Evolutionary conservation across 352 stramenopile genomes (phyloP), one percentile per base, ranked within the genome.

Genomic region (Discostella stelligera): DNA sequence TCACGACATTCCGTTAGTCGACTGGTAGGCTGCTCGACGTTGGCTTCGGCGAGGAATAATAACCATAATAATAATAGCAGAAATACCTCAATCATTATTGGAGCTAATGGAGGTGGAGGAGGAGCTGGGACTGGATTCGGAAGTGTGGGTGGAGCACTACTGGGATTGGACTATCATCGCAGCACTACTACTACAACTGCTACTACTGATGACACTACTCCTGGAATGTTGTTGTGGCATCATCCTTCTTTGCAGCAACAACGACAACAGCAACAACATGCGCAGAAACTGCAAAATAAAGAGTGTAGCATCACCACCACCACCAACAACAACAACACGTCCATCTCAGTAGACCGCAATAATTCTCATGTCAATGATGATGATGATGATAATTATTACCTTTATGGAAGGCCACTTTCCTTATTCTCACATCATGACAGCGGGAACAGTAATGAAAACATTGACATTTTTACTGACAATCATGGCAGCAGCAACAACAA

Each of bases 1-100:
- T 83, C 77, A 21, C 62, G 86, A 10, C 86, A 92, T 65, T 73
- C 83, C n/a, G 84, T 83, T 10, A 85, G 67, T 10, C 69, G 86
- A 20, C 49, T 90, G 14, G 41, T 89, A 11, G 77, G 85, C 32
- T 46, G 37, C 37, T 44, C 7, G 37, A 44, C 37, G 27, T 32
- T 32, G 27, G 27, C 27, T 32, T 32, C 27, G 2, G 5, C 27
- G 27, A 32, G 5, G 2, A 32, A 32, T 32, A 32, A 32, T 5
- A 32, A 6, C 5, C 27, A 6, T 32, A 32, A 32, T 5, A 32
- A 6, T 32, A 2, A 6, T 32, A 32, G 27, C 5, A 32, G 27
- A 32, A 32, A 32, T 32, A 32, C 27, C 0, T 44, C 37, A 44
- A 14, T 10, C 7, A 44, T 10, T 10, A 8, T 44, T 44, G 7